Evolutionary conservation across 1,284 basidiomycete species (phyloP), one percentile per base, ranked within the genome.

Genomic region (Tetrapyrgos nigripes): DNA sequence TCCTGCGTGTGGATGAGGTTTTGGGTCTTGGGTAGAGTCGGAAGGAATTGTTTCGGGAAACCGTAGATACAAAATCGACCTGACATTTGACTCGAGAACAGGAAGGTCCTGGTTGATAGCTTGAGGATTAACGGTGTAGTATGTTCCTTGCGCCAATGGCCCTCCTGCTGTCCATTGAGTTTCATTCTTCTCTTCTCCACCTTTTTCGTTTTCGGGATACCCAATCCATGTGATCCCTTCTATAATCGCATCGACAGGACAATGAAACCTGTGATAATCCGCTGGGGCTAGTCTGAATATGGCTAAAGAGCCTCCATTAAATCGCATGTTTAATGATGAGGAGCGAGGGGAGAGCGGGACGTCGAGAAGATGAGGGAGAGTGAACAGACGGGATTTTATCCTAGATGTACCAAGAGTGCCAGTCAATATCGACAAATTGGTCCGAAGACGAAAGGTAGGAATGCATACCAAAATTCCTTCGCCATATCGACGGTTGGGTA

Each of bases 211-310:
- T 33, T 14, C 37, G 4, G 6, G 14, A n/a, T 17, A 40, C 4
- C 37, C 37, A 40, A 40, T n/a, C 37, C 37, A 40, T 5, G 19
- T n/a, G 37, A 81, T 72, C n/a, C 81, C 78, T 19, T 77, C 79
- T 2, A 86, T 64, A 24, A 76, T 80, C 21, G 83, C 90, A 55
- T 89, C 86, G 26, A 89, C 79, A 1, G 92, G 93, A 27, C 84
- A 85, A 67, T 95, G 93, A 81, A 93, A 95, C 23, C 93, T 85
- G 69, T 94, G 93, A 66, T 94, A 95, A 70, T 95, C 93, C 35
- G 88, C 85, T 0, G 92, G 93, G 0, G 92, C 91, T 17, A 93
- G 82, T 21, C 91, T 82, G 76, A 92, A 93, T 59, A 89, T 84
- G 0, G 87, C 87, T 2, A 93, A 66, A 10, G 84, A 79, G 0